phyloP scores from a whole-genome alignment of 1,284 basidiomycete genomes.

The Tilletia indica region DNA sequence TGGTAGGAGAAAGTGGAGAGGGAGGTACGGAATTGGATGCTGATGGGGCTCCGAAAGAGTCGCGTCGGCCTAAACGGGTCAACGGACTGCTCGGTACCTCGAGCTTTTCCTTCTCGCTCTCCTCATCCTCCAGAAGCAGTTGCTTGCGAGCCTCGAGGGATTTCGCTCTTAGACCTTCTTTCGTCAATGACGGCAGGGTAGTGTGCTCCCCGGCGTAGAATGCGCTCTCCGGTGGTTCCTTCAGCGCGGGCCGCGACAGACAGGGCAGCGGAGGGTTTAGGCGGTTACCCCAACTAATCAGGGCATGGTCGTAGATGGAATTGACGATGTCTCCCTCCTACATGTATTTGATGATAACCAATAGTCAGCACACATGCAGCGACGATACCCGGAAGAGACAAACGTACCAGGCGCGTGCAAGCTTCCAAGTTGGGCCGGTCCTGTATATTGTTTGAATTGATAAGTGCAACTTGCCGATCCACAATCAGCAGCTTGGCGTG shows the following conservation, averaged over 20 bases:
- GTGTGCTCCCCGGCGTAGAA: constrained; percentile 37
- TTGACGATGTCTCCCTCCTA: constrained; percentile 69
- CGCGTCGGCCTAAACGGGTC: constrained; percentile 11
- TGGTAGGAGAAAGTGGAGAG: background rate
- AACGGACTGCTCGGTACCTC: constrained; percentile 9
- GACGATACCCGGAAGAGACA: background rate
- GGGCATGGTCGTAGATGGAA: constrained; percentile 71
- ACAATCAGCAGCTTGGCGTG: constrained; percentile 76
- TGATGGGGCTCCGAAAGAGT: background rate
- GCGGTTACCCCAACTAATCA: constrained; percentile 67
- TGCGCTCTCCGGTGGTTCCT: constrained; percentile 30
- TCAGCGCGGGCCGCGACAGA: constrained; percentile 55
- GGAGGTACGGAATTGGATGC: background rate
- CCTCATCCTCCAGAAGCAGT: constrained; percentile 44
- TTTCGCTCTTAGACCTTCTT: constrained; percentile 35
- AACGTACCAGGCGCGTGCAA: constrained; percentile 32
- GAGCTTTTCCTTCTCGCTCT: constrained; percentile 38
- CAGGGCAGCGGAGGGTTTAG: constrained; percentile 65
- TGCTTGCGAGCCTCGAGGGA: constrained; percentile 33
- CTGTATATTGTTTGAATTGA: constrained; percentile 76
- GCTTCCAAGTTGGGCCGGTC: constrained; percentile 58
- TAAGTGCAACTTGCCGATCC: constrained; percentile 69
- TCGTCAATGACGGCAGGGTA: constrained; percentile 32
- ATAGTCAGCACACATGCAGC: background rate
- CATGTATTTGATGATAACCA: constrained; percentile 57